Conservation (phyloP, 352 stramenopile genomes). For the Phytophthora megakarya region DNA sequence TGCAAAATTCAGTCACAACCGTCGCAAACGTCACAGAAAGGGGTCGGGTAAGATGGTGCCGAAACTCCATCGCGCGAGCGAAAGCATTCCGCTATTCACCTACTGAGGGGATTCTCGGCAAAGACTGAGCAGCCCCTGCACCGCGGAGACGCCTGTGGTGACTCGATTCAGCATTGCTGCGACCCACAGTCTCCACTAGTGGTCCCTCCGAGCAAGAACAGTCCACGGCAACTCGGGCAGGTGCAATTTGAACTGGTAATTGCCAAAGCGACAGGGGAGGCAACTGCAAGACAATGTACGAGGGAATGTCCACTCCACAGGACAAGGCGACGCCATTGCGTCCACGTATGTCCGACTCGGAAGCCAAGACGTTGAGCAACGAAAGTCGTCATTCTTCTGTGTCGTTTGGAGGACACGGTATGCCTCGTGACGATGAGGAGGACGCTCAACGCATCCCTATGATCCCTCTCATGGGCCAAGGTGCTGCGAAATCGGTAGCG, state of each 20-base stretch:
- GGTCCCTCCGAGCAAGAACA: background rate
- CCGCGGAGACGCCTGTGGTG: background rate
- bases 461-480: constrained; percentile 37
- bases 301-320: constrained; percentile 37
- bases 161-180: background rate
- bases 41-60: constrained; percentile 27
- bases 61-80: constrained; percentile 18
- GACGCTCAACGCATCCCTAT: constrained; percentile 39
- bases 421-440: constrained; percentile 36
- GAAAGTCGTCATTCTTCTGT: constrained; percentile 19
- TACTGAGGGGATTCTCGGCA: background rate
- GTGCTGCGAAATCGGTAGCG: constrained; percentile 24
- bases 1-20: constrained; percentile 26
- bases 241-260: background rate
- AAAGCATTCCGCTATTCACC: constrained; percentile 21
- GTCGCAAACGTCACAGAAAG: constrained; percentile 7
- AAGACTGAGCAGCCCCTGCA: background rate
- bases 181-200: background rate
- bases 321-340: constrained; percentile 28
- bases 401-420: constrained; percentile 30
- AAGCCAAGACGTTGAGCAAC: constrained; percentile 28
- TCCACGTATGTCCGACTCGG: constrained; percentile 37
- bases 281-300: constrained; percentile 36
- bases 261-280: constrained; percentile 19
- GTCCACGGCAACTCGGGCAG: background rate